phyloP scores from a whole-genome alignment of 2,329 filamentous ascomycete genomes.

The Cladobotryum protrusum region DNA sequence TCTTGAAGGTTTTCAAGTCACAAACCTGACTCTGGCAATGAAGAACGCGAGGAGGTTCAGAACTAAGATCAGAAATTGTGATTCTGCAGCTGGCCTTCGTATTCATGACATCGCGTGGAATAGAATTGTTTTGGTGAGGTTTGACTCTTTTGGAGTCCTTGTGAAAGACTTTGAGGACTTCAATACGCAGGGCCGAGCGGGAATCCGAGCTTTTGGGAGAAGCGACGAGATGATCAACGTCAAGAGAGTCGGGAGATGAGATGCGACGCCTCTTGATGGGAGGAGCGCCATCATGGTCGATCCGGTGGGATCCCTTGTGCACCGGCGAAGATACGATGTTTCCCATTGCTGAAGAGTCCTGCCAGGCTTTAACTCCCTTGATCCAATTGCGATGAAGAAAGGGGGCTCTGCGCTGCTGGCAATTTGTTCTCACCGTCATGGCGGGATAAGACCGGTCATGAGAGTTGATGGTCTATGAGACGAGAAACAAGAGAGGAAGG shows the following conservation, averaged over 20 bases:
- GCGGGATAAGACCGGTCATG: slow-evolving; percentile 26
- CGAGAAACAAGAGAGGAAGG: neutral
- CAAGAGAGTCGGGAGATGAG: slow-evolving; percentile 30
- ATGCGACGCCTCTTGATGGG: slow-evolving; percentile 47
- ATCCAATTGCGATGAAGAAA: slow-evolving; percentile 52
- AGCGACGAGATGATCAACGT: slow-evolving; percentile 28
- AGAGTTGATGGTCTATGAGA: slow-evolving; percentile 12
- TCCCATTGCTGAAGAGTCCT: slow-evolving; percentile 36
- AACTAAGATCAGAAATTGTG: slow-evolving; percentile 30
- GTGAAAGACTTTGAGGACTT: slow-evolving; percentile 48
- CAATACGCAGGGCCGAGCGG: slow-evolving; percentile 42
- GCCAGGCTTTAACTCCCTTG: slow-evolving; percentile 39
- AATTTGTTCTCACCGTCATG: slow-evolving; percentile 44
- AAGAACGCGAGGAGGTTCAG: slow-evolving; percentile 36
- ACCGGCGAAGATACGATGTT: slow-evolving; percentile 33
- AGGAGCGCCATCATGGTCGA: slow-evolving; percentile 32
- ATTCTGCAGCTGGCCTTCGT: slow-evolving; percentile 33
- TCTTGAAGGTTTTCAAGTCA: slow-evolving; percentile 44
- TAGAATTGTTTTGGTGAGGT: slow-evolving; percentile 20
- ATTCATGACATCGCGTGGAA: slow-evolving; percentile 24
- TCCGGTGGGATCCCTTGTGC: slow-evolving; percentile 28
- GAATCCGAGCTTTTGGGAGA: slow-evolving; percentile 25
- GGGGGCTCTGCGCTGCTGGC: slow-evolving; percentile 43
- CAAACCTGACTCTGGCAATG: slow-evolving; percentile 51
- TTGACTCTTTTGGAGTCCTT: slow-evolving; percentile 37